Evolutionary conservation across 1,284 basidiomycete species (phyloP).

Genomic region (Mrakiaceae sp.): DNA sequence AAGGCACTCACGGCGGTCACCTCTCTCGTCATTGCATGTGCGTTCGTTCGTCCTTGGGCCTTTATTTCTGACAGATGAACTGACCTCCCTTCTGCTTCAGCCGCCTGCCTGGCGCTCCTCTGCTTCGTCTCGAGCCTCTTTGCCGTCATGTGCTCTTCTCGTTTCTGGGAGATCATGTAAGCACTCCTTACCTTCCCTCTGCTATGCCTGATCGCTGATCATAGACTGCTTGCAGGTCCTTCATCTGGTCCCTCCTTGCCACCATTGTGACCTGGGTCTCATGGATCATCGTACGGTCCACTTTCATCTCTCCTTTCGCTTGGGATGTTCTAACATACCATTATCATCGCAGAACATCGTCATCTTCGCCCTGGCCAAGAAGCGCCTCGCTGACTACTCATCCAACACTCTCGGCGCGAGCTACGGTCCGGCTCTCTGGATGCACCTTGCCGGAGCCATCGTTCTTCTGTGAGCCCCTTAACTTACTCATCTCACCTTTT

Average conservation of each 20-base stretch:
- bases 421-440: slow-evolving; percentile 7
- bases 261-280: slow-evolving; percentile 2
- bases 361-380: neutral
- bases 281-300: neutral
- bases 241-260: slow-evolving; percentile 51
- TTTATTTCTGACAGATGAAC: neutral
- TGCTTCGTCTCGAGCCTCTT: slow-evolving; percentile 43
- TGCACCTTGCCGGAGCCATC: slow-evolving; percentile 2
- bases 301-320: too few relatives aligned
- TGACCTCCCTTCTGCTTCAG: slow-evolving; percentile 24
- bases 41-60: slow-evolving; percentile 13
- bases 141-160: slow-evolving; percentile 29
- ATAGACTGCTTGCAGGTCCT: slow-evolving; percentile 28
- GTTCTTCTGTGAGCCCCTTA: slow-evolving; percentile 9
- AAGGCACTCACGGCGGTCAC: slow-evolving; percentile 33
- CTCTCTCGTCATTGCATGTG: slow-evolving; percentile 43
- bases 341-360: neutral
- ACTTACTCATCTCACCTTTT: neutral
- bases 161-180: slow-evolving; percentile 54
- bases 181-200: too few relatives aligned
- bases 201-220: too few relatives aligned
- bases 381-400: neutral
- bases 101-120: slow-evolving; percentile 44
- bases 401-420: neutral
- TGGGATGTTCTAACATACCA: too few relatives aligned